A percentile compares a stretch with the other conserved stretches of the same genome.
phyloP scores from a whole-genome alignment of 306 rosid genomes.

The Fragaria vesca region DNA sequence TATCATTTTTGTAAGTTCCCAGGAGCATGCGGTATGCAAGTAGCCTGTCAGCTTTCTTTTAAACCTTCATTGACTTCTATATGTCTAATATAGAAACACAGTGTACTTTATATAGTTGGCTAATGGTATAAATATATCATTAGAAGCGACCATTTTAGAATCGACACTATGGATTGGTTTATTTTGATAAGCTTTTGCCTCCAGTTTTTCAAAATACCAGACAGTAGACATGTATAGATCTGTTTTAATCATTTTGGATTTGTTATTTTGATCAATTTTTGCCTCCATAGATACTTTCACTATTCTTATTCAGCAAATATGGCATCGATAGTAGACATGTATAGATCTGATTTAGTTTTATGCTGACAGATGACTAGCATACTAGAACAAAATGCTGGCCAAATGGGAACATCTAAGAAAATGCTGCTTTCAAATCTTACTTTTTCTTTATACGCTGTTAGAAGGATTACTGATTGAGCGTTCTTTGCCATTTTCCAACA shows the following conservation, averaged over 20 bases:
- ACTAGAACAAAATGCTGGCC: not conserved
- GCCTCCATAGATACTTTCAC: not conserved
- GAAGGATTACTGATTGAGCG: slow-evolving; percentile 6
- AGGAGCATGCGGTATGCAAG: not conserved
- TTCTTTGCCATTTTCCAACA: slow-evolving; percentile 35
- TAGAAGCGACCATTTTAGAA: not conserved
- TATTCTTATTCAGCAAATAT: not conserved
- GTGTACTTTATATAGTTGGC: not conserved
- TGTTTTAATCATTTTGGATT: not conserved
- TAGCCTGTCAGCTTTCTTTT: not conserved
- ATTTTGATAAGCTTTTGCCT: not conserved
- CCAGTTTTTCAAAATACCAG: slow-evolving; percentile 1
- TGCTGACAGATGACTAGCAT: not conserved
- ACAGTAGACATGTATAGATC: not conserved
- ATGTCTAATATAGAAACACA: not conserved
- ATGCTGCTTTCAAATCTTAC: not conserved
- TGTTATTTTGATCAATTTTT: not conserved
- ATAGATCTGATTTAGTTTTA: not conserved
- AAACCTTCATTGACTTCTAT: not conserved
- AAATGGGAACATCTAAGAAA: not conserved
- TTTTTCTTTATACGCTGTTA: not conserved
- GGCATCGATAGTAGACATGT: slow-evolving; percentile 1
- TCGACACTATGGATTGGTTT: not conserved
- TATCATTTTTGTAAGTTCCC: not conserved
- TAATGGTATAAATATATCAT: too few species aligned